These are phyloP conservation scores for Epithemia pelagica DNA, from an alignment of 108 stramenopile species.

Conservation along the genomic window DNA sequence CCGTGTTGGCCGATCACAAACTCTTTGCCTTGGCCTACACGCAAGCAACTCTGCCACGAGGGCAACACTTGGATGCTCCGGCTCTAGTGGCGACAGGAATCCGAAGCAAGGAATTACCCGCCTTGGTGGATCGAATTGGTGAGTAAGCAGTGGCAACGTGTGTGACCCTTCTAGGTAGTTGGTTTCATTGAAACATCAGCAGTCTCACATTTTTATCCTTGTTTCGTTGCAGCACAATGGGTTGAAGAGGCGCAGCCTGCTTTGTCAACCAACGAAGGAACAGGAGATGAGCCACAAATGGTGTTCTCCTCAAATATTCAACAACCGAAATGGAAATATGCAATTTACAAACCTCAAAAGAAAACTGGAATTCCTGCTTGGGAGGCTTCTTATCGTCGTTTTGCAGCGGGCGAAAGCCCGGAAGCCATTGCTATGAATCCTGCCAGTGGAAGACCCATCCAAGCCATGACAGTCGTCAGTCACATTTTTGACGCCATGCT, in stretches of 20 bases:
- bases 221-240: constrained; percentile 7
- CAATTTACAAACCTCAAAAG: constrained; percentile 62
- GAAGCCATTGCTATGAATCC: constrained; percentile 69
- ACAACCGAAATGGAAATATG: constrained; percentile 43
- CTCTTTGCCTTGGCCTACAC: constrained; percentile 48
- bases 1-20: constrained; percentile 60
- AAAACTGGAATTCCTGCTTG: constrained; percentile 67
- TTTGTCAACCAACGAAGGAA: not conserved
- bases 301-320: not conserved
- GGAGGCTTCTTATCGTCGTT: constrained; percentile 65
- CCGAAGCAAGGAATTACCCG: constrained; percentile 44
- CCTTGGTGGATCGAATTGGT: constrained; percentile 40
- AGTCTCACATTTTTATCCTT: not conserved
- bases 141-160: too few relatives aligned
- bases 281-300: constrained; percentile 15
- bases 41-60: constrained; percentile 39
- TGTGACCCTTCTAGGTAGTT: too few relatives aligned
- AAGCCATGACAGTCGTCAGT: constrained; percentile 56
- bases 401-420: constrained; percentile 46
- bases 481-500: constrained; percentile 55
- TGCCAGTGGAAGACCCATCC: constrained; percentile 47
- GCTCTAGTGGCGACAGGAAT: constrained; percentile 61
- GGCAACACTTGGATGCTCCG: constrained; percentile 23
- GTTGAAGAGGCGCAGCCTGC: not conserved
- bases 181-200: too few relatives aligned